Percentiles rank a stretch among this genome's conserved stretches.
These are phyloP conservation scores for Hirsutella thompsonii DNA, from an alignment of 2,329 filamentous ascomycete species.

Conservation along the genomic window DNA sequence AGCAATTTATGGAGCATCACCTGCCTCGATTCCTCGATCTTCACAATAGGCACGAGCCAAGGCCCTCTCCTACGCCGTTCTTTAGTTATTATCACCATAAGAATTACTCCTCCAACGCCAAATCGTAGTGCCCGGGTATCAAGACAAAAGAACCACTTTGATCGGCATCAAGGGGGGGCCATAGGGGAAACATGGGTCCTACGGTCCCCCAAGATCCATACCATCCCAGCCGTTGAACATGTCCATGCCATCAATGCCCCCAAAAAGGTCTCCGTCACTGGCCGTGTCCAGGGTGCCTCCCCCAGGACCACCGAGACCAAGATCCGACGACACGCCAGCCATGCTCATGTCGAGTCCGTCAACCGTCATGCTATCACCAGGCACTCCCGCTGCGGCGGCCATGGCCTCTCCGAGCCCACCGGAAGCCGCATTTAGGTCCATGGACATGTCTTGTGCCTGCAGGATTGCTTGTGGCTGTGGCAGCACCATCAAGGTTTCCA, in stretches of 20 bases:
- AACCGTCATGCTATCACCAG: slow-evolving; percentile 24
- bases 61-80: too few relatives aligned
- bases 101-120: too few relatives aligned
- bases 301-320: slow-evolving; percentile 22
- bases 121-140: too few relatives aligned
- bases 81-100: too few relatives aligned
- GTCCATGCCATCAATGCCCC: slow-evolving; percentile 27
- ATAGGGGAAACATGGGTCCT: background rate
- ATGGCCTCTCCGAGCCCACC: slow-evolving; percentile 26
- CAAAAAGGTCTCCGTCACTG: slow-evolving; percentile 26
- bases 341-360: slow-evolving; percentile 33
- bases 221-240: slow-evolving; percentile 28
- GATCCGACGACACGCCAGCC: slow-evolving; percentile 20
- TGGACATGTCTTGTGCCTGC: slow-evolving; percentile 25
- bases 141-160: too few relatives aligned
- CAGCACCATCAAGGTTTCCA: slow-evolving; percentile 50
- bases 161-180: too few relatives aligned
- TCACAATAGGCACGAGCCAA: too few relatives aligned
- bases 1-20: too few relatives aligned
- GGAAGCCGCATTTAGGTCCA: slow-evolving; percentile 26
- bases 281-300: slow-evolving; percentile 17
- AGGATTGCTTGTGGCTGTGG: slow-evolving; percentile 27
- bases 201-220: slow-evolving; percentile 18
- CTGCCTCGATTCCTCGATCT: too few relatives aligned
- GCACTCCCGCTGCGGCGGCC: slow-evolving; percentile 26